Evolutionary conservation across 139 green algal species (phyloP).

Genomic region (Marvania coccoides): DNA sequence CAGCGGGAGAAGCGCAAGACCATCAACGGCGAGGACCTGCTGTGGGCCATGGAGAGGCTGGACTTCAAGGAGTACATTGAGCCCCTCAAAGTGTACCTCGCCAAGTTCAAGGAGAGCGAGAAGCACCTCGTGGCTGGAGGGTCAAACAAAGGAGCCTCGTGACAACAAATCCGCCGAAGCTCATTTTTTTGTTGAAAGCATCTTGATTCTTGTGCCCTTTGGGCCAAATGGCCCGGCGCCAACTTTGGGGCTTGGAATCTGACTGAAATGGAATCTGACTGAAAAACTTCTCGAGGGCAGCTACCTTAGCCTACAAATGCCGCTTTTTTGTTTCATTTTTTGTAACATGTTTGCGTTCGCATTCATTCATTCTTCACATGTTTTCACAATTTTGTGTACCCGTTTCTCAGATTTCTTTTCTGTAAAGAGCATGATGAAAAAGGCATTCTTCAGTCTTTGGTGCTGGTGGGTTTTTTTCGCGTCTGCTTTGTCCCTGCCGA

Average conservation of each 20-base stretch:
- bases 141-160: background rate
- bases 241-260: background rate
- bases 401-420: background rate
- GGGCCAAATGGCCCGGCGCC: background rate
- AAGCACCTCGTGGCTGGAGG: constrained; percentile 2
- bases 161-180: background rate
- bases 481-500: background rate
- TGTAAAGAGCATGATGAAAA: background rate
- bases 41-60: constrained; percentile 96
- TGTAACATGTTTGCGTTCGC: background rate
- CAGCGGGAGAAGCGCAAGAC: constrained; percentile 98
- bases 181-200: too few species aligned
- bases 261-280: background rate
- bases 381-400: background rate
- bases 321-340: background rate
- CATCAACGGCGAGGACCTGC: constrained; percentile 97
- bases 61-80: constrained; percentile 97
- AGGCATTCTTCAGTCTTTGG: background rate
- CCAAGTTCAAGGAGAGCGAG: constrained; percentile 87
- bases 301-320: too few species aligned
- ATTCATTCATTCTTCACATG: background rate
- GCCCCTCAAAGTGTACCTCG: constrained; percentile 91
- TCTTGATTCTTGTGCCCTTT: background rate
- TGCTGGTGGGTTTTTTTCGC: background rate
- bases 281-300: too few species aligned